phyloP scores from a whole-genome alignment of 345 rosid species.

The Eucalyptus victrix region DNA sequence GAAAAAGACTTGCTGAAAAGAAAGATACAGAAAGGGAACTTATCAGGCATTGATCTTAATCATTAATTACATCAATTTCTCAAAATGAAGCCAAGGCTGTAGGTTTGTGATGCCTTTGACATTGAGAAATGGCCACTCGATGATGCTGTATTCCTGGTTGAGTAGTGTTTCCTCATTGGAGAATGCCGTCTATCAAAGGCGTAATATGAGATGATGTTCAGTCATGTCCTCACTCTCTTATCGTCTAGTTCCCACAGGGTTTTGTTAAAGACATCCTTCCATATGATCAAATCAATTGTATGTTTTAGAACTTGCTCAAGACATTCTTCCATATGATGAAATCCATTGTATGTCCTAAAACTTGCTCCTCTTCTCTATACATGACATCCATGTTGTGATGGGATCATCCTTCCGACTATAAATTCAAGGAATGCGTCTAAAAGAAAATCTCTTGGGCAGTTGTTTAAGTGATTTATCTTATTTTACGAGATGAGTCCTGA shows the following conservation, averaged over 20 bases:
- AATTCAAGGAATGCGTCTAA: background rate
- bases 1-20: background rate
- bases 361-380: background rate
- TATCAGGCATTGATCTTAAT: background rate
- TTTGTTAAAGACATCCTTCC: background rate
- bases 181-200: background rate
- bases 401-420: background rate
- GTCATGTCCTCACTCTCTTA: background rate
- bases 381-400: background rate
- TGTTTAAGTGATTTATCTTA: background rate
- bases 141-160: background rate
- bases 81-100: background rate
- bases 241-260: background rate
- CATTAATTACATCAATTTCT: background rate
- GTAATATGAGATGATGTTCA: background rate
- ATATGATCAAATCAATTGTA: background rate
- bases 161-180: background rate
- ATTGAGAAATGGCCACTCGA: background rate
- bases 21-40: background rate
- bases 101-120: background rate
- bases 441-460: background rate
- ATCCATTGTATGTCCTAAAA: background rate
- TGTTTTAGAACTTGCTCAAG: background rate
- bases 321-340: background rate
- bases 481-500: background rate